Base-by-base conservation (phyloP, 2,329 filamentous ascomycete species). In the Botryotinia globosa region DNA sequence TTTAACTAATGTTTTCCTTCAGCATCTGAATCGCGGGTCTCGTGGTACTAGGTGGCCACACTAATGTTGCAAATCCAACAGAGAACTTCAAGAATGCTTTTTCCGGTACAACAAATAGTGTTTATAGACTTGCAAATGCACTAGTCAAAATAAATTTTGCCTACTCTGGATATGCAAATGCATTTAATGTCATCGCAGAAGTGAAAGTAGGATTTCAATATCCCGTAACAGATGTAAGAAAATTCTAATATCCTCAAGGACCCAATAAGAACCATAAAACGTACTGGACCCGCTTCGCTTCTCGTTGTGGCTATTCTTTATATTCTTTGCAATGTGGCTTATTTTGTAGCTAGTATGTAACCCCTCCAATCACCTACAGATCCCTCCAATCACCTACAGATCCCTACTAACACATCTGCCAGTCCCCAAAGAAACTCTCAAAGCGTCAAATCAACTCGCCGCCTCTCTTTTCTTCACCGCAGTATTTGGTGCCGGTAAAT, bases 121-220 rank as follows among this genome's bases (percentile, higher is more conserved):
- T 85, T 42, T 82, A 82, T 4, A 85, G 86, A 39, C 81, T 89
- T n/a, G 86, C 88, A 2, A 89, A 85, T 73, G 88, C 88, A 0
- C 78, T 91, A 37, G 85, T 88, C 65, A 89, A 85, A 71, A 87
- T 90, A 67, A 84, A 87, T 42, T 90, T 89, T 73, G 86, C 87
- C 0, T 90, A 89, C 74, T 79, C 82, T 0, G 88, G 88, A 1
- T 90, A 85, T 74, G 81, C 83, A 18, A 90, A 90, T 74, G 86
- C 87, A 0, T 90, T 90, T 80, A 89, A 89, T 74, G 83, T 90
- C 5, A 86, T 87, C 72, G 89, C 89, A 69, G 88, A 90, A 79
- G 85, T 90, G 75, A 85, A 85, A 78, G 83, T 84, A 74, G 51
- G 74, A 18, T 71, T 9, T 25, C n/a, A 22, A 10, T 37, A 42